phyloP scores from a whole-genome alignment of 768 basidiomycete genomes.

The Pleurotus tuoliensis region DNA sequence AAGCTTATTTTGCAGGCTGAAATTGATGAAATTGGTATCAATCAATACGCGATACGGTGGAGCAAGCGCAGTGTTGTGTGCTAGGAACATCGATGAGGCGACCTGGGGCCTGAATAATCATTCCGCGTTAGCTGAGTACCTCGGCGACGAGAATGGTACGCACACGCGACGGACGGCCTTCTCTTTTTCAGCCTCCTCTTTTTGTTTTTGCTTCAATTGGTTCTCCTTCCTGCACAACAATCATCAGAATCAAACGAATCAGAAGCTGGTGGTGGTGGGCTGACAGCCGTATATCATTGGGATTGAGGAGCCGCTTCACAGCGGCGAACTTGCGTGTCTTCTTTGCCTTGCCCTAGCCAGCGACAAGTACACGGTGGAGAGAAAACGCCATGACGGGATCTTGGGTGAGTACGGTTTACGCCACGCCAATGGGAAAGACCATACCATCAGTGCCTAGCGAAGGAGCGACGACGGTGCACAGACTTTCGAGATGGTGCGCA shows the following conservation, averaged over 20 bases:
- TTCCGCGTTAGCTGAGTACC: conserved; percentile 6
- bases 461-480: background rate
- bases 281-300: conserved; percentile 89
- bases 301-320: conserved; percentile 92
- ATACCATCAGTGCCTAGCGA: background rate
- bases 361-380: background rate
- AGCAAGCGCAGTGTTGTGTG: conserved; percentile 92
- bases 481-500: background rate
- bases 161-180: conserved; percentile 79
- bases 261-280: conserved; percentile 18
- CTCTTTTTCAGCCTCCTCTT: conserved; percentile 75
- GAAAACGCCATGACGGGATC: background rate
- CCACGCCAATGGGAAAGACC: background rate
- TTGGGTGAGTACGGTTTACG: background rate
- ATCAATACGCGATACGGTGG: conserved; percentile 97
- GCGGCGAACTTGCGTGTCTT: conserved; percentile 94
- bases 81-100: conserved; percentile 90
- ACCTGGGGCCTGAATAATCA: conserved; percentile 59
- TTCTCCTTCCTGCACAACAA: conserved; percentile 76
- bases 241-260: conserved; percentile 9
- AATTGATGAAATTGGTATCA: conserved; percentile 99
- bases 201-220: conserved; percentile 84
- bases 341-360: conserved; percentile 77
- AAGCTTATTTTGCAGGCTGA: conserved; percentile 95
- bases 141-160: conserved; percentile 25